Conservation (phyloP, 352 stramenopile species). For the Pythium oligandrum region DNA sequence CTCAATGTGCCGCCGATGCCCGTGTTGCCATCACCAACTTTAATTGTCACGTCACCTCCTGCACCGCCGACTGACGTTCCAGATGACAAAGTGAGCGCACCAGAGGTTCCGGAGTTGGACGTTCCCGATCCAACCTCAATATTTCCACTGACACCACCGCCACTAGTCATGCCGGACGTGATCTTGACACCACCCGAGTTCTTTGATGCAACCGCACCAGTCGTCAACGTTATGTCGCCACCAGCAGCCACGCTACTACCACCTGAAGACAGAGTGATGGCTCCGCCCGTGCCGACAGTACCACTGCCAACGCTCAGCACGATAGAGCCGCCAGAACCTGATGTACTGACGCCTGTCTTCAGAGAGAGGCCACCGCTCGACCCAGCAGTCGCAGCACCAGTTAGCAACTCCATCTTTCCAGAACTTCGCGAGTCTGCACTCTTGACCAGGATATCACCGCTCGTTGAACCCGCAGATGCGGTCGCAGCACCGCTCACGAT, state of each 20-base stretch:
- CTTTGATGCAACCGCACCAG: constrained; percentile 29
- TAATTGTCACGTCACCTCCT: constrained; percentile 38
- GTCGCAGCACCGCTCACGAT: constrained; percentile 4
- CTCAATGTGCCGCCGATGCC: constrained; percentile 17
- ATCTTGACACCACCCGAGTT: constrained; percentile 42
- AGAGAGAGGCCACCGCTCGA: constrained; percentile 5
- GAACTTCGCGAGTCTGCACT: constrained; percentile 7
- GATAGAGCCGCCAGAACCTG: background rate
- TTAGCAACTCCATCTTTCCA: constrained; percentile 12
- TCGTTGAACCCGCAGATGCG: background rate
- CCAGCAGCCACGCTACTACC: constrained; percentile 28
- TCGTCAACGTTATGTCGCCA: constrained; percentile 30
- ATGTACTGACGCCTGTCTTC: too few relatives aligned
- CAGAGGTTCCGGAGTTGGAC: constrained; percentile 39
- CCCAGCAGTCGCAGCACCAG: constrained; percentile 10
- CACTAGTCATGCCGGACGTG: constrained; percentile 22
- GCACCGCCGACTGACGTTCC: constrained; percentile 37
- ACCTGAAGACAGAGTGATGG: constrained; percentile 31
- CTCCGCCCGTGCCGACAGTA: constrained; percentile 26
- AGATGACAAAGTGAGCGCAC: constrained; percentile 36
- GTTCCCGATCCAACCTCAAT: constrained; percentile 31
- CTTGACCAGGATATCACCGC: constrained; percentile 5
- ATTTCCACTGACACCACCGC: constrained; percentile 47
- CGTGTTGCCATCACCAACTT: constrained; percentile 36
- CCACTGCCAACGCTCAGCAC: constrained; percentile 13